These are phyloP conservation scores for Colletotrichum nymphaeae DNA, from an alignment of 2,329 filamentous ascomycete species.

Conservation along the genomic window DNA sequence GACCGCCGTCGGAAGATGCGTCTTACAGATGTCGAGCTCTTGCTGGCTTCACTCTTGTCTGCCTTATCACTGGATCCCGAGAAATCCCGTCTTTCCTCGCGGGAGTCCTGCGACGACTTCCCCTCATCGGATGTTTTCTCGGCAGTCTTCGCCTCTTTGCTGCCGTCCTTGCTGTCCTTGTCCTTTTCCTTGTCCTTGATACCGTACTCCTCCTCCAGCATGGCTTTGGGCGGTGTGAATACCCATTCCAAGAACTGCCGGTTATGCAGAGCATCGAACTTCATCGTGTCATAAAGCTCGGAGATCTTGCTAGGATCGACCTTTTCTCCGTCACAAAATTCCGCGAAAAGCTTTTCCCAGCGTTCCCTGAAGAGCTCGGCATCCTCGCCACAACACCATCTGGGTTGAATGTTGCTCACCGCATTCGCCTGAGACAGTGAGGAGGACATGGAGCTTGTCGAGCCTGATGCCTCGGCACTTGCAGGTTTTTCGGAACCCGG, in stretches of 20 bases:
- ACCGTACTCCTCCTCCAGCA: slow-evolving; percentile 78
- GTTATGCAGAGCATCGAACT: slow-evolving; percentile 98
- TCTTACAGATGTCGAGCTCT: slow-evolving; percentile 47
- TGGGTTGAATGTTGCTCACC: slow-evolving; percentile 80
- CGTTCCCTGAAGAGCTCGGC: slow-evolving; percentile 93
- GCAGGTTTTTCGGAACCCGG: slow-evolving; percentile 58
- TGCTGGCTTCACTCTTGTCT: slow-evolving; percentile 51
- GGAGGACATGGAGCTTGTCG: slow-evolving; percentile 53
- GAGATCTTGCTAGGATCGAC: slow-evolving; percentile 99
- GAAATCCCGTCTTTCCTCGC: slow-evolving; percentile 45
- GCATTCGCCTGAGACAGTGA: slow-evolving; percentile 71
- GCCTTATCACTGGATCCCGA: slow-evolving; percentile 52
- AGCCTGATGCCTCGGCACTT: slow-evolving; percentile 52
- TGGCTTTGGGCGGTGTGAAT: slow-evolving; percentile 85
- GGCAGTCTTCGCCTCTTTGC: slow-evolving; percentile 48
- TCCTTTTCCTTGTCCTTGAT: slow-evolving; percentile 48
- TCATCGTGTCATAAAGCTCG: slow-evolving; percentile 99
- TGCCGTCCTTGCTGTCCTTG: slow-evolving; percentile 37
- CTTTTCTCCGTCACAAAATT: slow-evolving; percentile 97
- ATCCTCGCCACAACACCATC: slow-evolving; percentile 98
- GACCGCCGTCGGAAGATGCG: slow-evolving; percentile 71
- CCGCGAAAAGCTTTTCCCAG: slow-evolving; percentile 97
- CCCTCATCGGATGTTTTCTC: slow-evolving; percentile 55
- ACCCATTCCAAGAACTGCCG: slow-evolving; percentile 97
- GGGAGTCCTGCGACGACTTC: slow-evolving; percentile 50